These are phyloP conservation scores for Saccharomycopsis selenospora DNA, from an alignment of 805 yeast genomes.

Conservation along the genomic window DNA sequence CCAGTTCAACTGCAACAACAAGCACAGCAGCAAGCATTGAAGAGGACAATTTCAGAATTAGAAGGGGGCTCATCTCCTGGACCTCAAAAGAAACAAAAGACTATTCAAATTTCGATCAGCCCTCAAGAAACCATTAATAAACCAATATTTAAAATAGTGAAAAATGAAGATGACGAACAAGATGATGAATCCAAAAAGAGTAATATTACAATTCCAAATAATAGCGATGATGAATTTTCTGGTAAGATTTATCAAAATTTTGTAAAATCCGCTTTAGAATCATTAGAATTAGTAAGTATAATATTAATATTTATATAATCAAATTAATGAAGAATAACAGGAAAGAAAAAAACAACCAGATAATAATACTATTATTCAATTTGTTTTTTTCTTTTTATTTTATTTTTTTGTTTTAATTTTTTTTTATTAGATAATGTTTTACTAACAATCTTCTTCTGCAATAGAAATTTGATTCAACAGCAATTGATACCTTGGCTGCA, in stretches of 20 bases:
- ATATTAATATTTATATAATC: too few species aligned
- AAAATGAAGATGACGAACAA: too few species aligned
- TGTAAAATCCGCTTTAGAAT: neutral
- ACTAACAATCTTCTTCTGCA: too few species aligned
- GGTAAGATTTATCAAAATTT: neutral
- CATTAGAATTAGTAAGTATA: neutral
- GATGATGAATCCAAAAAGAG: too few species aligned
- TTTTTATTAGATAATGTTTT: too few species aligned
- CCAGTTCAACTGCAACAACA: neutral
- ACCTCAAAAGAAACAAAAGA: neutral
- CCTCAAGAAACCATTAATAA: neutral
- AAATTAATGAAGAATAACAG: too few species aligned
- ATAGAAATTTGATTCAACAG: constrained; percentile 36
- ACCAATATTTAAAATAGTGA: neutral
- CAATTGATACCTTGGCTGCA: constrained; percentile 51
- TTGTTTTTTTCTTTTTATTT: too few species aligned
- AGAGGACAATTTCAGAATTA: neutral
- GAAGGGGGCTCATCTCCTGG: neutral
- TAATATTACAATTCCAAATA: too few species aligned
- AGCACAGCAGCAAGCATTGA: neutral
- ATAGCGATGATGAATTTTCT: neutral
- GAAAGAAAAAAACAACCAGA: too few species aligned
- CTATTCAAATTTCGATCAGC: neutral
- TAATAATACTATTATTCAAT: too few species aligned
- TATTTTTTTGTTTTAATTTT: too few species aligned